phyloP scores from a whole-genome alignment of 805 yeast genomes.

The Candida alai region DNA sequence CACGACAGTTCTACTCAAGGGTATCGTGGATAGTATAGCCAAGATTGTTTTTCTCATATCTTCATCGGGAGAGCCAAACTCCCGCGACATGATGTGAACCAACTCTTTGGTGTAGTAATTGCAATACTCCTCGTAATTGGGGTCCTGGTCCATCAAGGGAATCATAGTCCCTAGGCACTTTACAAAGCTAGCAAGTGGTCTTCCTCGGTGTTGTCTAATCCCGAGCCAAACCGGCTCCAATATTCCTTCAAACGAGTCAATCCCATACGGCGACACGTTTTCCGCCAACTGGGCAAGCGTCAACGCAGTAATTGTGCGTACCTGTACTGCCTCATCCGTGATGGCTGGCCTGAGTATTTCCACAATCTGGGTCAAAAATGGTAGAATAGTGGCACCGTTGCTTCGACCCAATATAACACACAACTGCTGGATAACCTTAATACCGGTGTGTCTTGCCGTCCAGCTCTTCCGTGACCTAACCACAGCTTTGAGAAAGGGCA shows the following conservation, averaged over 20 bases:
- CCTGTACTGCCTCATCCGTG: slow-evolving; percentile 62
- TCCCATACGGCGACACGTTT: slow-evolving; percentile 81
- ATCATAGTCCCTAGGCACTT: slow-evolving; percentile 75
- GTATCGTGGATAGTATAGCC: slow-evolving; percentile 62
- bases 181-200: slow-evolving; percentile 68
- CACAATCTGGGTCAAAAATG: slow-evolving; percentile 64
- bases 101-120: slow-evolving; percentile 74
- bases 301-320: slow-evolving; percentile 66
- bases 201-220: slow-evolving; percentile 71
- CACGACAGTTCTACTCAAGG: slow-evolving; percentile 56
- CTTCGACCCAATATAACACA: slow-evolving; percentile 67
- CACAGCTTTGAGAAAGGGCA: slow-evolving; percentile 83
- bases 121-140: slow-evolving; percentile 61
- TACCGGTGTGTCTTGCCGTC: slow-evolving; percentile 83
- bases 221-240: slow-evolving; percentile 83
- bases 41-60: slow-evolving; percentile 66
- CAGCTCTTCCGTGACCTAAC: slow-evolving; percentile 72
- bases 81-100: slow-evolving; percentile 61
- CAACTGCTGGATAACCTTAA: slow-evolving; percentile 70
- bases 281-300: slow-evolving; percentile 77
- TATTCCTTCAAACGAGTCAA: slow-evolving; percentile 74
- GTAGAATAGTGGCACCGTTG: slow-evolving; percentile 50
- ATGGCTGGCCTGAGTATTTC: slow-evolving; percentile 56
- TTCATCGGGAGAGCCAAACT: slow-evolving; percentile 78
- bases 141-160: slow-evolving; percentile 70